Percentiles rank a stretch among this genome's conserved stretches.
Conservation (phyloP, 305 asterid genomes). For the Fraxinus latifolia region DNA sequence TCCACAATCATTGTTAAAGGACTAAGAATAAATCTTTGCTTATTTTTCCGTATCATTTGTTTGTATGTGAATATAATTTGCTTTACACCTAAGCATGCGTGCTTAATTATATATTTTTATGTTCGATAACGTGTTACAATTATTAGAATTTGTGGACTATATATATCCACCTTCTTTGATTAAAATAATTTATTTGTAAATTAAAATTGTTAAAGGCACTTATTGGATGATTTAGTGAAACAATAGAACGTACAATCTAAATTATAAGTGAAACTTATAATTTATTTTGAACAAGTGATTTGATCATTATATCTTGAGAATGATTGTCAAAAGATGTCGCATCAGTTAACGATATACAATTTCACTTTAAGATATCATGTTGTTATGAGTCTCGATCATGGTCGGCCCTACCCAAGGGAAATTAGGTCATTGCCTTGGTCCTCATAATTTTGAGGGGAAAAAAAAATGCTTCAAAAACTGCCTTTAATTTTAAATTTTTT, state of each 20-base stretch:
- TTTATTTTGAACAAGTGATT: background rate
- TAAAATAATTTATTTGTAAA: background rate
- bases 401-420: too few species aligned
- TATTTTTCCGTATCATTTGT: constrained; percentile 6
- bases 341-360: background rate
- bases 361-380: background rate
- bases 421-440: too few species aligned
- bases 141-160: background rate
- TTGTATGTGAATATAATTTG: constrained; percentile 22
- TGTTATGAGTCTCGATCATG: background rate
- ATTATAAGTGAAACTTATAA: background rate
- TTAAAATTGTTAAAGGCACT: background rate
- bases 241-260: background rate
- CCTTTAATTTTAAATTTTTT: too few species aligned
- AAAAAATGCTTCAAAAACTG: too few species aligned
- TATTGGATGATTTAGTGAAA: background rate
- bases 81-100: constrained; percentile 22
- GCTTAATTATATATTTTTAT: background rate
- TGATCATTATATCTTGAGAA: background rate
- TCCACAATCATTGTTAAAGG: constrained; percentile 1
- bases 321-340: background rate
- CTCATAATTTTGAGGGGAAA: too few species aligned
- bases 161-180: background rate
- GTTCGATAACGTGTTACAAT: background rate
- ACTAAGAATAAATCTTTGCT: constrained; percentile 16